Evolutionary conservation across 2,329 filamentous ascomycete species (phyloP), one percentile per base, ranked within the genome.

Genomic region (Clonostachys byssicola): DNA sequence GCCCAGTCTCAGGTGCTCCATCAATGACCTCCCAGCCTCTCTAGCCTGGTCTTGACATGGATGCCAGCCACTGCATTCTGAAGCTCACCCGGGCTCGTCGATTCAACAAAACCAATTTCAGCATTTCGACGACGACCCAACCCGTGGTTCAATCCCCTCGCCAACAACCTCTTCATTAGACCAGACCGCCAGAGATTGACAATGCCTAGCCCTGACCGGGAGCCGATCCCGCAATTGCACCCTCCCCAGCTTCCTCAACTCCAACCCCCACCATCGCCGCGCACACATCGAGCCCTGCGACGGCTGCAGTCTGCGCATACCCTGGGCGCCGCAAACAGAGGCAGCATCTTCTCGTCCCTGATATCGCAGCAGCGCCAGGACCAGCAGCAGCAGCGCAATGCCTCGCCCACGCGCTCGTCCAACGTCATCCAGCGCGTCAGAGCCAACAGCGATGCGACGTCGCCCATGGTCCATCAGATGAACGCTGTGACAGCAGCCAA

Each of bases 271-370:
- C 74, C 80, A 20, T 84, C 83, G 30, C 83, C 84, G 40, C 78
- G 82, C 51, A 82, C 81, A 23, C 80, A 84, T 61, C 81, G 86
- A 57, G 78, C 80, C 42, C 74, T 91, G 50, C 81, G 88, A 55
- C 85, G 86, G 61, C 80, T 89, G 33, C 86, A 90, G 65, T 91
- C 88, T 34, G 86, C 88, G 44, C 86, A 90, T 70, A 74, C 78
- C 65, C 67, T 89, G 46, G 81, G 81, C 61, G 18, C 23, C 30
- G 36, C 36, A 18, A 18, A n/a, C 36, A 39, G 36, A n/a, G 36
- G 36, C 14, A 17, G 39, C 20, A 13, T 18, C 18, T 68, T 63
- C 52, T 70, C 71, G 20, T 80, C 80, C 0, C 71, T 85, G 52
- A 81, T 84, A 56, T 77, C 83, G n/a, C 81, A 85, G 58, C 81